Evolutionary conservation across 148 eudicot species (phyloP), one percentile per base, ranked within the genome.

Genomic region (Nepenthes mirabilis): DNA sequence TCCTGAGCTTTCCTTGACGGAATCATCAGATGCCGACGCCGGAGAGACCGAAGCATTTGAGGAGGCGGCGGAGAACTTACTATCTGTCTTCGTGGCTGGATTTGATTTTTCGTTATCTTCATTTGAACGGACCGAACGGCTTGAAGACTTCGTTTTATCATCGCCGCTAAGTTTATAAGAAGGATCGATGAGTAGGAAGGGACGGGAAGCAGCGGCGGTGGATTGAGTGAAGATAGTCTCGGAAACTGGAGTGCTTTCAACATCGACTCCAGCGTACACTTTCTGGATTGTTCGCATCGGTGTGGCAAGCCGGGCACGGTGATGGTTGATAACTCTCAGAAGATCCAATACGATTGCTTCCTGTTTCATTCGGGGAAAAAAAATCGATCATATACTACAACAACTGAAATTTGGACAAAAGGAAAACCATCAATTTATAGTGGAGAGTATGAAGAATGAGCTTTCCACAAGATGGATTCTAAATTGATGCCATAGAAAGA

Each of bases 211-310:
- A 47, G 84, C 67, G 14, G 80, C 76, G 56, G 76, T 69, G 52
- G 13, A 49, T 54, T 72, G 79, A 64, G 65, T 76, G 67, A 63
- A 83, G 13, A 75, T 55, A 12, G 45, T 40, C 45, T 49, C 52
- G 6, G 52, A 11, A n/a, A 49, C 0, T 5, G 95, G 74, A 64
- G 76, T 66, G 67, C 65, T 79, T 12, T 85, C 97, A 65, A 82
- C 59, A 43, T 91, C 90, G 7, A 83, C 71, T 43, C 88, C 90
- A 33, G 56, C 72, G 34, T 73, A 83, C 52, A 77, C 62, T 66
- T 83, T 87, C 67, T 88, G 97, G 55, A 91, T 75, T 14, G 96
- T 85, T 47, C 96, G 95, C 36, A 91, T 81, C 34, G 97, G 97
- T 48, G 97, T 91, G 68, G 96, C 97, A 62, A 91, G 90, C 50